These are phyloP conservation scores for Arthromyces matolae DNA, from an alignment of 768 basidiomycete genomes.

Conservation along the genomic window DNA sequence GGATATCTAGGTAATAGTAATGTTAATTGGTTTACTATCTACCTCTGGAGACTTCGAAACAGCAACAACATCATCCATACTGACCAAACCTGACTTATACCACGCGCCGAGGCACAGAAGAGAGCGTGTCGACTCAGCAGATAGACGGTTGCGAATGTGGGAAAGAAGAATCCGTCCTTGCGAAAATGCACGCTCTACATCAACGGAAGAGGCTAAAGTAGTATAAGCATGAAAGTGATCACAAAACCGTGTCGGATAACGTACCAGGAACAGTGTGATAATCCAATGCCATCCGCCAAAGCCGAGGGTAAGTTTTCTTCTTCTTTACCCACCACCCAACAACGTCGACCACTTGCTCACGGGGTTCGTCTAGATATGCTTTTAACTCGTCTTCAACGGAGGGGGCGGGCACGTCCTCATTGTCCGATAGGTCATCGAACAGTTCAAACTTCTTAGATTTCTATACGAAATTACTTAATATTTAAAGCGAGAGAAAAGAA, in stretches of 20 bases:
- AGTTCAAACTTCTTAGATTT: slow-evolving; percentile 22
- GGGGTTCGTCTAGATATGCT: slow-evolving; percentile 23
- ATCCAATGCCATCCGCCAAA: slow-evolving; percentile 29
- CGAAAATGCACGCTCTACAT: slow-evolving; percentile 27
- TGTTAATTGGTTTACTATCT: neutral
- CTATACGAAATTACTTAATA: slow-evolving; percentile 18
- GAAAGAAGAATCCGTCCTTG: slow-evolving; percentile 22
- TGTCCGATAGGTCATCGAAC: slow-evolving; percentile 23
- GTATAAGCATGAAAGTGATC: neutral
- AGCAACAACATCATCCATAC: neutral
- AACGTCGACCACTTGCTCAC: slow-evolving; percentile 20
- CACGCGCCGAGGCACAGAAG: slow-evolving; percentile 33
- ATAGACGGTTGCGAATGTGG: slow-evolving; percentile 23
- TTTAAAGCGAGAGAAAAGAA: neutral
- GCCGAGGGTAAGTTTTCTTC: slow-evolving; percentile 17
- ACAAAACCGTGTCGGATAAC: slow-evolving; percentile 6
- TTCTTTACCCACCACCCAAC: slow-evolving; percentile 26
- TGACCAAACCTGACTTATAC: slow-evolving; percentile 24
- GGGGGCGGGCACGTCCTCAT: slow-evolving; percentile 7
- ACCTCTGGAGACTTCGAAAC: neutral
- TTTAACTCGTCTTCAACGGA: slow-evolving; percentile 21
- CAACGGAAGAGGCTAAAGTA: slow-evolving; percentile 26
- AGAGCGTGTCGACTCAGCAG: slow-evolving; percentile 20
- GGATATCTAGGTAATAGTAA: neutral
- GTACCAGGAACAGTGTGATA: slow-evolving; percentile 26